Conservation (phyloP, 1,284 basidiomycete genomes). For the Trichosporon ovoides region DNA sequence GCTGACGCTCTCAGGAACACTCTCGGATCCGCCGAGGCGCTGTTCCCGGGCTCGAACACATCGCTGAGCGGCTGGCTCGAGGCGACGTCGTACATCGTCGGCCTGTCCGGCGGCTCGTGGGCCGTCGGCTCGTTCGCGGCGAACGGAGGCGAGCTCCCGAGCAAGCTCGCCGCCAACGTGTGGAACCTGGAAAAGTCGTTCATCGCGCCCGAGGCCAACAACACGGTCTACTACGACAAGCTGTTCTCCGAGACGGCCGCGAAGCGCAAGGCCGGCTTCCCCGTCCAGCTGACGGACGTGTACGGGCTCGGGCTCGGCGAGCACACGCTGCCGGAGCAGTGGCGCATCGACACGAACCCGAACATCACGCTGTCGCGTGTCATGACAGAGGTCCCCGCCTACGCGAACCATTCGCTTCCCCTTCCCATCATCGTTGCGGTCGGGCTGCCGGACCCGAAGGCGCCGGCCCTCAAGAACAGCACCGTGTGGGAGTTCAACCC, state of each 20-base stretch:
- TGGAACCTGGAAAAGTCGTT: slow-evolving; percentile 51
- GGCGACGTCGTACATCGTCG: slow-evolving; percentile 40
- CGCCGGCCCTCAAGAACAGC: slow-evolving; percentile 23
- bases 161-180: slow-evolving; percentile 35
- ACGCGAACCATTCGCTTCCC: slow-evolving; percentile 25
- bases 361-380: slow-evolving; percentile 44
- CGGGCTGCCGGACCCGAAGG: slow-evolving; percentile 1
- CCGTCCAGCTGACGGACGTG: slow-evolving; percentile 43
- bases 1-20: slow-evolving; percentile 8
- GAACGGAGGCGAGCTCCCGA: slow-evolving; percentile 36
- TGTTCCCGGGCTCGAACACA: slow-evolving; percentile 9
- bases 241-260: slow-evolving; percentile 37
- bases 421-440: slow-evolving; percentile 51
- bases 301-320: slow-evolving; percentile 42
- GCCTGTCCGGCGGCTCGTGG: slow-evolving; percentile 46
- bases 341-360: slow-evolving; percentile 35
- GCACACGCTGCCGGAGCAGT: slow-evolving; percentile 41
- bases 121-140: slow-evolving; percentile 39
- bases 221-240: slow-evolving; percentile 47
- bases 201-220: slow-evolving; percentile 47
- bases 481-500: slow-evolving; percentile 52
- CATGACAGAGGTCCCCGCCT: slow-evolving; percentile 23
- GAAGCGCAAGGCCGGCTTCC: slow-evolving; percentile 40
- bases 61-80: slow-evolving; percentile 41
- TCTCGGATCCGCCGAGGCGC: slow-evolving; percentile 11